phyloP scores from a whole-genome alignment of 352 stramenopile species.

The Nothophytophthora sp. region DNA sequence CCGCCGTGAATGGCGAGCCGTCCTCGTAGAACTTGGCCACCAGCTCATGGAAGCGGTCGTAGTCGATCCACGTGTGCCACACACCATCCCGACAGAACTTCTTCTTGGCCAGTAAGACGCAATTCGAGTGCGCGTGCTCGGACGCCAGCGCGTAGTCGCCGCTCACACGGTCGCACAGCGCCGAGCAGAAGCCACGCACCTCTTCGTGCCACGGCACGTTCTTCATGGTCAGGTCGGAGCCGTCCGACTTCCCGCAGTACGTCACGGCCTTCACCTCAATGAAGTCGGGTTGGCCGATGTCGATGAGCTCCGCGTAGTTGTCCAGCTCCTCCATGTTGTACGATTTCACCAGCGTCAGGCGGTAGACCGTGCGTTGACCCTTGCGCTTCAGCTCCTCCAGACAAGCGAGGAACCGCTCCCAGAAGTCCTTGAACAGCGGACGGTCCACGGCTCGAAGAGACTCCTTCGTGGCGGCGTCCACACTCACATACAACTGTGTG shows the following conservation, averaged over 20 bases:
- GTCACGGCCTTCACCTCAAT: constrained; percentile 98
- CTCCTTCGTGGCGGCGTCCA: constrained; percentile 97
- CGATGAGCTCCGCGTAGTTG: constrained; percentile 95
- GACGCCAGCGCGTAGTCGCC: constrained; percentile 94
- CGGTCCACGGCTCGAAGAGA: constrained; percentile 95
- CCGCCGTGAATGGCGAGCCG: constrained; percentile 86
- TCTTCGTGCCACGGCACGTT: constrained; percentile 99
- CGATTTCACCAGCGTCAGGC: constrained; percentile 98
- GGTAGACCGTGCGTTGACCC: constrained; percentile 96
- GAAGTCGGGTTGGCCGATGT: constrained; percentile 89
- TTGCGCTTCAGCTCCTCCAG: constrained; percentile 93
- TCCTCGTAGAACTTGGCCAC: constrained; percentile 82
- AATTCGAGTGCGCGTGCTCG: constrained; percentile 97
- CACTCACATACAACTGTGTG: constrained; percentile 99
- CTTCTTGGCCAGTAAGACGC: constrained; percentile 94
- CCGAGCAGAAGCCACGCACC: constrained; percentile 91
- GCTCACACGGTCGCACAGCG: constrained; percentile 73
- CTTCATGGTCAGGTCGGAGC: constrained; percentile 97
- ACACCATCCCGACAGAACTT: constrained; percentile 87
- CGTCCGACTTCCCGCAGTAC: constrained; percentile 98
- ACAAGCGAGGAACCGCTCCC: constrained; percentile 94
- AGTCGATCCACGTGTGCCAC: constrained; percentile 99
- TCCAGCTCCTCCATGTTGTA: constrained; percentile 98
- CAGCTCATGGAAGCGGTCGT: constrained; percentile 95
- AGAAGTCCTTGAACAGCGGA: constrained; percentile 97